Conservation (phyloP, 2,329 filamentous ascomycete species). For the Pyrenophora graminea region DNA sequence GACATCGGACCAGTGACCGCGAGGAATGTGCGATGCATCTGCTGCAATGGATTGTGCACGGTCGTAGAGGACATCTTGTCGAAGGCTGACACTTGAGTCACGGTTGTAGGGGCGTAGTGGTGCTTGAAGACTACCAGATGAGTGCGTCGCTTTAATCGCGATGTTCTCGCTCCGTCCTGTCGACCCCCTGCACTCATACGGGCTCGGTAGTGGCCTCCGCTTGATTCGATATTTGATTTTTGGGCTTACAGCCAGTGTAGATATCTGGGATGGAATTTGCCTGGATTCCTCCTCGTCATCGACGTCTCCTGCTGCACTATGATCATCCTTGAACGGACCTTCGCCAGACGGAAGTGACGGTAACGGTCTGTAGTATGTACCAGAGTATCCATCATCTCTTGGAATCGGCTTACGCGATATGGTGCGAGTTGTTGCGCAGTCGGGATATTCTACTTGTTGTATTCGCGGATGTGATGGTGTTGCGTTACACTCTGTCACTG, state of each 20-base stretch:
- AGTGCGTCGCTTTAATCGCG: background rate
- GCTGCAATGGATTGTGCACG: constrained; percentile 3
- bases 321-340: background rate
- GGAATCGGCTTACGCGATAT: constrained; percentile 1
- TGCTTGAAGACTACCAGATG: background rate
- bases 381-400: background rate
- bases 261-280: background rate
- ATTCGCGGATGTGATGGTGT: constrained; percentile 22
- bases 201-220: no score
- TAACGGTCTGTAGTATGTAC: constrained; percentile 13
- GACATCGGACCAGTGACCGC: constrained; percentile 1
- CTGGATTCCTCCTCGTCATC: background rate
- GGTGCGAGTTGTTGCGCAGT: background rate
- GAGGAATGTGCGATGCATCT: background rate
- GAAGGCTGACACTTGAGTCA: background rate
- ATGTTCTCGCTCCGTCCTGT: no score
- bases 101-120: background rate
- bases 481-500: constrained; percentile 16
- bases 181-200: no score
- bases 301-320: background rate
- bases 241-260: no score
- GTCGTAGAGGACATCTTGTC: background rate
- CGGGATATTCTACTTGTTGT: constrained; percentile 10
- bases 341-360: constrained; percentile 16
- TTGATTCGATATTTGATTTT: no score